Conservation (phyloP, 805 yeast genomes). For the Wickerhamomyces strasburgensis region DNA sequence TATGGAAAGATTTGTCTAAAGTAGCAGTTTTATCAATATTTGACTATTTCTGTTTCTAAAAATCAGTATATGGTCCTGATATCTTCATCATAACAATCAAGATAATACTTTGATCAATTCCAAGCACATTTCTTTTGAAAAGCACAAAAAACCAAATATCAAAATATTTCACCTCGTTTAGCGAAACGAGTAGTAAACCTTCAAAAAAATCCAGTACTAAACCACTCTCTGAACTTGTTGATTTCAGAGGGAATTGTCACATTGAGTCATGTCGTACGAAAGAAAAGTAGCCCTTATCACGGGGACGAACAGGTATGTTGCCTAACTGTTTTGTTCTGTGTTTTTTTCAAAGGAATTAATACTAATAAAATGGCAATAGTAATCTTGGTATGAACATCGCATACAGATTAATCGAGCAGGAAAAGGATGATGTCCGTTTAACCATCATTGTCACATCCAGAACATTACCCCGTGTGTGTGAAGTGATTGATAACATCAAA, state of each 20-base stretch:
- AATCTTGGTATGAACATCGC: slow-evolving; percentile 87
- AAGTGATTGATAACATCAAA: slow-evolving; percentile 58
- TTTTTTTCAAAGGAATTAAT: not conserved
- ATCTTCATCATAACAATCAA: no score
- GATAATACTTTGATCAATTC: no score
- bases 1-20: no score
- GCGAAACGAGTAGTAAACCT: not conserved
- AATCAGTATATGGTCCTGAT: no score
- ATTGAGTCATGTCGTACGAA: slow-evolving; percentile 2
- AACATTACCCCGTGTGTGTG: slow-evolving; percentile 78
- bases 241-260: no score
- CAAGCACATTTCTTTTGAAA: no score
- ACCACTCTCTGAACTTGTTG: not conserved
- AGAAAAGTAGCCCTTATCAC: slow-evolving; percentile 41
- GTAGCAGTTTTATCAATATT: no score
- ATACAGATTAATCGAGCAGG: slow-evolving; percentile 62
- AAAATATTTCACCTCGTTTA: no score
- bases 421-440: slow-evolving; percentile 48
- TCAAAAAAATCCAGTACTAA: not conserved
- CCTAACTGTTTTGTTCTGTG: no score
- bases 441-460: slow-evolving; percentile 88
- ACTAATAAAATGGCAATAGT: slow-evolving; percentile 27
- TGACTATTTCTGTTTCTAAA: no score
- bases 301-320: slow-evolving; percentile 35
- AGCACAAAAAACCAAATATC: no score